Evolutionary conservation across 148 eudicot genomes (phyloP).

Genomic region (Fagopyrum tataricum): DNA sequence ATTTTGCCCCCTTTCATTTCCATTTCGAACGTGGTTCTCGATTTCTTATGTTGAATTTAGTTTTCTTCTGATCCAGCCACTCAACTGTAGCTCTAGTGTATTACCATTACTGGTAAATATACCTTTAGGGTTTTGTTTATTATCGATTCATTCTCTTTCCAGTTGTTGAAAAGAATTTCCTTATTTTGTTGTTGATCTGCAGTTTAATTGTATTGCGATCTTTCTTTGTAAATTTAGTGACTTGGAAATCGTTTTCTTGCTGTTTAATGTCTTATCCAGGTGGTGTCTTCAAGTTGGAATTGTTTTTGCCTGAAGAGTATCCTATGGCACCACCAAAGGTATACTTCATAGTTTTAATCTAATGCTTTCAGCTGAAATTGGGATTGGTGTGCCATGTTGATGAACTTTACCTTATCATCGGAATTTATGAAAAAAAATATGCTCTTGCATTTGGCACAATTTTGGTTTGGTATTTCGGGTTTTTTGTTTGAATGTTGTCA

Average conservation of each 20-base stretch:
- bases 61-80: background rate
- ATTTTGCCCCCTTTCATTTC: background rate
- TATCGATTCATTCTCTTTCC: too few species aligned
- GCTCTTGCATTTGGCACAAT: background rate
- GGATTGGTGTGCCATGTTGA: background rate
- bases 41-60: background rate
- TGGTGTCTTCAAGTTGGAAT: constrained; percentile 22
- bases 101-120: background rate
- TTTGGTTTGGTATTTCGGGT: background rate
- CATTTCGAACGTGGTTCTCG: background rate
- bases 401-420: background rate
- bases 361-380: background rate
- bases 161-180: background rate
- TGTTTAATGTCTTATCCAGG: constrained; percentile 4
- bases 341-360: background rate
- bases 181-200: background rate
- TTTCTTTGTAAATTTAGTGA: background rate
- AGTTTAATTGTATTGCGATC: background rate
- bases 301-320: constrained; percentile 23
- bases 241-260: background rate
- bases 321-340: constrained; percentile 23
- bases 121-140: background rate
- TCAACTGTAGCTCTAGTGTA: background rate
- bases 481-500: background rate
- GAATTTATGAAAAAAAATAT: background rate